Base-by-base conservation (phyloP, 2,329 filamentous ascomycete genomes). In the Aspergillus neotritici region DNA sequence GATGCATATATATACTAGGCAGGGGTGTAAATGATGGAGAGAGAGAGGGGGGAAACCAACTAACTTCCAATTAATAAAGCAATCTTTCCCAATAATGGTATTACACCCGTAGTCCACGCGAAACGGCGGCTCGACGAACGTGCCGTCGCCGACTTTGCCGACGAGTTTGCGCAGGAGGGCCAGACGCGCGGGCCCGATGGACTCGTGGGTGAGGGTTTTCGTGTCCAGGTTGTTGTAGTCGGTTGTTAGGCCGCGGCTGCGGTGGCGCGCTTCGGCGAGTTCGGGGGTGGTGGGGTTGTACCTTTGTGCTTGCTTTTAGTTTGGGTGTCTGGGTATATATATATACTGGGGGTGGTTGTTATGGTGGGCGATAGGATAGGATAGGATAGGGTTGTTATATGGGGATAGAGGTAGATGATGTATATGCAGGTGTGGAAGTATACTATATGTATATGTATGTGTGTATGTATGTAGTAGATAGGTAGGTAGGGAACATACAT, bases 51-150 rank as follows among this genome's bases (percentile, higher is more conserved):
- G 7, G 21, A 25, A 8, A 5, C 4, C 4, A 17, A 50, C 53
- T 39, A 7, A 64, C 62, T 58, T 58, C 50, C 58, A 65, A 32
- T 65, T 65, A 14, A 64, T 46, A 43, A 62, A 64, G 34, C 55
- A 60, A 14, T 64, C 51, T 13, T 47, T 47, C 5, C 63, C 62
- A 10, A 65, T 60, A 1, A 40, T 25, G 8, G 60, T 52, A 44
- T 65, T 65, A 30, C 58, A 59, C 4, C 62, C 62, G n/a, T 65
- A 64, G 37, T 65, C 62, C 1, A 58, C 53, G 9, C 47, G 31
- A 31, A 65, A 61, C 0, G 61, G 62, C 7, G 61, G 60, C 33
- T 65, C 61, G 9, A 65, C 41, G 31, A 60, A 61, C 2, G 60
- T 60, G 2, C 57, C 55, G 8, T 56, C 48, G 15, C 62, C 61